phyloP scores from a whole-genome alignment of 2,329 filamentous ascomycete species.

The Phaeophleospora eucalypticola region DNA sequence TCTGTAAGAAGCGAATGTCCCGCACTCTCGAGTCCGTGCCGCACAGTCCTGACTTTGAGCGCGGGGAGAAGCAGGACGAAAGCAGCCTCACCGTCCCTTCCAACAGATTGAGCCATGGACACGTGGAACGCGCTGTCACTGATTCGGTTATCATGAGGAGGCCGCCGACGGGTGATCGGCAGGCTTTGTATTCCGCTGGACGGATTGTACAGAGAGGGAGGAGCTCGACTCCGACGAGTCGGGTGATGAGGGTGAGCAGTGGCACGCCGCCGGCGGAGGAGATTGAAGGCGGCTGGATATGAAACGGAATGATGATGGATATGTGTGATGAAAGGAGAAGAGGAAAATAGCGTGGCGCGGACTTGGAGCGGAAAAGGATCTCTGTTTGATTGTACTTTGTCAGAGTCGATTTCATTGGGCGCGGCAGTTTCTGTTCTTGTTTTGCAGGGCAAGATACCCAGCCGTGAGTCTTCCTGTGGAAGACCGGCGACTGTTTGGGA shows the following conservation, averaged over 20 bases:
- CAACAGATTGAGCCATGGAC: neutral
- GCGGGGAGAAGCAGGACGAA: constrained; percentile 3
- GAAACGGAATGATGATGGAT: constrained; percentile 11
- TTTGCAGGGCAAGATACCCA: constrained; percentile 1
- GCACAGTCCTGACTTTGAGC: constrained; percentile 18
- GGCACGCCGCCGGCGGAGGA: neutral
- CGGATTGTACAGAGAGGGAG: constrained; percentile 21
- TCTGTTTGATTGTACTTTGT: neutral
- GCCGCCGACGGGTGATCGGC: constrained; percentile 20
- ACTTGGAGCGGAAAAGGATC: neutral
- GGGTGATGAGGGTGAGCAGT: neutral
- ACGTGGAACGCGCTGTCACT: neutral
- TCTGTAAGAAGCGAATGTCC: constrained; percentile 11
- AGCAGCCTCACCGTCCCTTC: neutral
- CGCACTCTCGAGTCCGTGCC: constrained; percentile 24
- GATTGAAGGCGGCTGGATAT: constrained; percentile 8
- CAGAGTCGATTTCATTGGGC: no score
- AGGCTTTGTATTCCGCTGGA: constrained; percentile 22
- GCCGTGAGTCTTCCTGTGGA: neutral
- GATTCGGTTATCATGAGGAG: constrained; percentile 16
- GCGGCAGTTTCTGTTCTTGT: neutral
- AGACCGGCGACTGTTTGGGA: neutral
- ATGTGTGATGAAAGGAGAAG: constrained; percentile 5
- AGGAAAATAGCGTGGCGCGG: neutral
- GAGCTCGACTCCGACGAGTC: constrained; percentile 7